Conservation (phyloP, 2,329 filamentous ascomycete genomes). For the Cordyceps fumosorosea region DNA sequence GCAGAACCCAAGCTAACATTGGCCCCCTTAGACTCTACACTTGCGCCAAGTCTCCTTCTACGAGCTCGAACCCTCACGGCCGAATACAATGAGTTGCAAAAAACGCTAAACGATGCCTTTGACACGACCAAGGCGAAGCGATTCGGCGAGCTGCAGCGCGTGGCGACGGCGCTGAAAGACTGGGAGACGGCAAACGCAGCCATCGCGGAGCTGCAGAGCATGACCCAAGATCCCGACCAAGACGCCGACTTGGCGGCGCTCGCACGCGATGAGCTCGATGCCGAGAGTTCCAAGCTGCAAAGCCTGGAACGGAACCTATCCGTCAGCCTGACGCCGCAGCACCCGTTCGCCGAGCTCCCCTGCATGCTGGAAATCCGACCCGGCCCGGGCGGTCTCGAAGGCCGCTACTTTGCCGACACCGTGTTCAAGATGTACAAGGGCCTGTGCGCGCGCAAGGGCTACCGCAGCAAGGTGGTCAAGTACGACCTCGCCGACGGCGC, state of each 20-base stretch:
- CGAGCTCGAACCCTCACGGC: conserved; percentile 51
- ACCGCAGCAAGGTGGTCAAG: conserved; percentile 65
- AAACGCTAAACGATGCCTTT: conserved; percentile 45
- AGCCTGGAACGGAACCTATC: conserved; percentile 63
- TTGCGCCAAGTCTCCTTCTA: conserved; percentile 51
- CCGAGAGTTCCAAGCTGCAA: conserved; percentile 56
- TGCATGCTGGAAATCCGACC: conserved; percentile 90
- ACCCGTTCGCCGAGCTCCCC: conserved; percentile 83
- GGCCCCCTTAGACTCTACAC: conserved; percentile 22
- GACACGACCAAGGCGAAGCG: conserved; percentile 52
- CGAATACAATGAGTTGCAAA: conserved; percentile 51
- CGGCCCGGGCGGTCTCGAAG: conserved; percentile 86
- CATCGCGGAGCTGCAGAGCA: conserved; percentile 45
- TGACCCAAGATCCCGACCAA: conserved; percentile 38
- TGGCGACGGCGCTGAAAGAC: conserved; percentile 50
- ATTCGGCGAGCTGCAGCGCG: conserved; percentile 52
- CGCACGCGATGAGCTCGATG: conserved; percentile 72
- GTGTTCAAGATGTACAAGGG: conserved; percentile 83
- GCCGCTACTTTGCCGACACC: conserved; percentile 81
- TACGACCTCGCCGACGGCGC: conserved; percentile 69
- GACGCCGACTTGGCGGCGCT: conserved; percentile 69
- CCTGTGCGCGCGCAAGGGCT: conserved; percentile 64
- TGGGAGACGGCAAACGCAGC: conserved; percentile 51
- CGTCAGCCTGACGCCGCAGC: conserved; percentile 71
- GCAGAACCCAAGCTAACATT: background rate